Conservation (phyloP, 306 rosid species). For the Pyrus pyrifolia region DNA sequence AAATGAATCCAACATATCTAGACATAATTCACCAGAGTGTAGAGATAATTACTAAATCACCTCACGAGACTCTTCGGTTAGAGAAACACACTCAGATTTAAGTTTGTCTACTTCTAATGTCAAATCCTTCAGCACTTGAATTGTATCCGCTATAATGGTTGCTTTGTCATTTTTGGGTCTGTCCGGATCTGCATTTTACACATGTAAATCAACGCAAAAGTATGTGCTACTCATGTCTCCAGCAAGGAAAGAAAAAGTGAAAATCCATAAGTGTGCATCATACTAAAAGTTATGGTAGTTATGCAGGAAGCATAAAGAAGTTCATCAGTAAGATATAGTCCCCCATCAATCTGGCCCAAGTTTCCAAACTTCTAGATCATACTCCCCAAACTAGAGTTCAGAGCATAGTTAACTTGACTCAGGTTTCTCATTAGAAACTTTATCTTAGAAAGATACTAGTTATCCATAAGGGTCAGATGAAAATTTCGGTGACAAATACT, state of each 20-base stretch:
- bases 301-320: neutral
- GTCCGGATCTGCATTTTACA: slow-evolving; percentile 67
- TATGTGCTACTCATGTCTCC: neutral
- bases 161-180: slow-evolving; percentile 92
- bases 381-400: too few species aligned
- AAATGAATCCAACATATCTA: slow-evolving; percentile 1
- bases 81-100: slow-evolving; percentile 49
- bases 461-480: too few species aligned
- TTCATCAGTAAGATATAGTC: neutral
- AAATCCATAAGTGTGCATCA: neutral
- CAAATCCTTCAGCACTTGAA: slow-evolving; percentile 86
- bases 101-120: slow-evolving; percentile 67
- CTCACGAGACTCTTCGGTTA: slow-evolving; percentile 83
- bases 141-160: slow-evolving; percentile 66
- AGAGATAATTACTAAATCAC: slow-evolving; percentile 27
- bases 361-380: too few species aligned
- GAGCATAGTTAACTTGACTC: neutral
- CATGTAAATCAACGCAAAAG: neutral
- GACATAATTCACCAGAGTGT: neutral
- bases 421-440: neutral
- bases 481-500: too few species aligned
- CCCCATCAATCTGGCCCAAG: neutral
- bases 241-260: neutral
- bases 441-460: too few species aligned
- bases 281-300: neutral